Percentiles rank a stretch among this genome's conserved stretches.
Evolutionary conservation across 2,329 filamentous ascomycete genomes (phyloP).

Genomic region (Myriangium duriaei): DNA sequence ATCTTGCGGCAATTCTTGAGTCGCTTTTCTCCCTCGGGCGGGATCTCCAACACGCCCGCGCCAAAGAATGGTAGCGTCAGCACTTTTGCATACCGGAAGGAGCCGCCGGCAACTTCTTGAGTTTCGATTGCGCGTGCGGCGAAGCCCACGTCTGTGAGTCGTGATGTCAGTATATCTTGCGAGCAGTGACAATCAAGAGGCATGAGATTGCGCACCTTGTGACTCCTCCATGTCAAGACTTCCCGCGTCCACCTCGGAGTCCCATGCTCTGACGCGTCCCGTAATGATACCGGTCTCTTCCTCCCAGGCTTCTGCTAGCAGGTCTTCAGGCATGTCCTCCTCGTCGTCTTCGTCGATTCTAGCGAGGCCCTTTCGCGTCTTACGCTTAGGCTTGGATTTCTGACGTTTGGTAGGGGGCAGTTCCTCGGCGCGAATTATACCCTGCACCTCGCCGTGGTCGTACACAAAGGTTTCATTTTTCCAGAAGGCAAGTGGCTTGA

Average conservation of each 20-base stretch:
- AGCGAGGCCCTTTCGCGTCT: slow-evolving; percentile 13
- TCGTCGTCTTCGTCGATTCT: slow-evolving; percentile 19
- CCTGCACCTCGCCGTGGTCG: slow-evolving; percentile 56
- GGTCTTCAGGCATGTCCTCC: slow-evolving; percentile 34
- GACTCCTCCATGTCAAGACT: slow-evolving; percentile 28
- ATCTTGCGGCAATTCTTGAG: slow-evolving; percentile 89
- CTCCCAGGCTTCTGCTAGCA: slow-evolving; percentile 57
- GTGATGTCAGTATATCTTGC: neutral
- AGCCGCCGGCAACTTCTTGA: slow-evolving; percentile 47
- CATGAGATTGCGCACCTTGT: slow-evolving; percentile 23
- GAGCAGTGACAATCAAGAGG: neutral
- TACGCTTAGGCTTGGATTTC: slow-evolving; percentile 17
- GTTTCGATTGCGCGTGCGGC: slow-evolving; percentile 44
- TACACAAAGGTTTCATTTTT: slow-evolving; percentile 68
- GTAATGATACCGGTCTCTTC: slow-evolving; percentile 49
- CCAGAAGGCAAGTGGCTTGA: slow-evolving; percentile 75
- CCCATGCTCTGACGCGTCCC: slow-evolving; percentile 51
- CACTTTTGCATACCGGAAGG: slow-evolving; percentile 82
- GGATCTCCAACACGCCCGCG: slow-evolving; percentile 78
- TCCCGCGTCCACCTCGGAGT: slow-evolving; percentile 18
- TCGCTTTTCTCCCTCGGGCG: slow-evolving; percentile 69
- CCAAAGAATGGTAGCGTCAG: slow-evolving; percentile 77
- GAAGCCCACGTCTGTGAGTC: slow-evolving; percentile 44
- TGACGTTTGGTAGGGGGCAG: slow-evolving; percentile 24
- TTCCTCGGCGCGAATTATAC: slow-evolving; percentile 63